phyloP scores from a whole-genome alignment of 2,329 filamentous ascomycete species.

The Alternaria triticimaculans region DNA sequence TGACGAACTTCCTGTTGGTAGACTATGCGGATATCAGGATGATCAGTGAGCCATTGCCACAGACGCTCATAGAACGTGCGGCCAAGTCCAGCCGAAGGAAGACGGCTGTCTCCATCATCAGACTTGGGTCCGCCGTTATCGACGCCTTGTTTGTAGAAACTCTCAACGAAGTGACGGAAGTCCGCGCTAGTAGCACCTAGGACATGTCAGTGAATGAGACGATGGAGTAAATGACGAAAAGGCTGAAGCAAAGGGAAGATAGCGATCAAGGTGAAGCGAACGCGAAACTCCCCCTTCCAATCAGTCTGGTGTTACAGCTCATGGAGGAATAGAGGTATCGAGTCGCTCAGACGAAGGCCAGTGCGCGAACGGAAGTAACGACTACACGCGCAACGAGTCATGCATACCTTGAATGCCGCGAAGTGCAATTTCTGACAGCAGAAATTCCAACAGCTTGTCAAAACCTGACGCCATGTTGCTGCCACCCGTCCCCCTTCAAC shows the following conservation, averaged over 20 bases:
- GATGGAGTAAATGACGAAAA: not conserved
- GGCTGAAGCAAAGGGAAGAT: not conserved
- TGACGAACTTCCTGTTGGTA: conserved; percentile 48
- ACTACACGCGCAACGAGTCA: conserved; percentile 13
- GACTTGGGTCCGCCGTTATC: not conserved
- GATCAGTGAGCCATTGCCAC: conserved; percentile 64
- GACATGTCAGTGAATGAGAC: not conserved
- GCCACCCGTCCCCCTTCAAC: conserved; percentile 25
- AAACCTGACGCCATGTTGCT: conserved; percentile 52
- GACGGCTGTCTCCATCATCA: not conserved
- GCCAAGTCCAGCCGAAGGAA: not conserved
- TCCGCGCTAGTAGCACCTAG: conserved; percentile 51
- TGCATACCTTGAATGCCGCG: conserved; percentile 64
- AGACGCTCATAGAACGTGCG: conserved; percentile 59
- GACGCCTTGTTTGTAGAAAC: conserved; percentile 41
- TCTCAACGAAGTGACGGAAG: conserved; percentile 48
- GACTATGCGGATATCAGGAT: conserved; percentile 63
- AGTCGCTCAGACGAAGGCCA: not conserved
- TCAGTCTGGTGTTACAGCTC: not conserved
- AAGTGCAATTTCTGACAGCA: conserved; percentile 66
- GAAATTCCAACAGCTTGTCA: conserved; percentile 63
- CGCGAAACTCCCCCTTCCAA: not conserved
- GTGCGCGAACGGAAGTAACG: conserved; percentile 9
- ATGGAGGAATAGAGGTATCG: not conserved
- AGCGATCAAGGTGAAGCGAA: not conserved